Evolutionary conservation across 2,329 filamentous ascomycete genomes (phyloP), one percentile per base, ranked within the genome.

Genomic region (Aspergillus transmontanensis): DNA sequence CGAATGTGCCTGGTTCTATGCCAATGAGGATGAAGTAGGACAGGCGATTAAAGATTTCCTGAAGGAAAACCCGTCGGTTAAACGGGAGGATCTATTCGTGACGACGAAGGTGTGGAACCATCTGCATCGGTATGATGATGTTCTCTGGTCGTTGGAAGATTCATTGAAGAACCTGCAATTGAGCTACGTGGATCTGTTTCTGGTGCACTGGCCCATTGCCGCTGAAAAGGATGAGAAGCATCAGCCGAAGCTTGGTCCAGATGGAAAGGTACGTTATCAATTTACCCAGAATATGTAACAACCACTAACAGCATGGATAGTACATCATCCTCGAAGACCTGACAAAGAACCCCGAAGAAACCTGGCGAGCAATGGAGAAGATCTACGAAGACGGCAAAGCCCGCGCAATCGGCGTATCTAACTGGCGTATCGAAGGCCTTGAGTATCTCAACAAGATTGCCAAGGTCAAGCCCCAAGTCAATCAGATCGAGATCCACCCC

Each of bases 351-450:
- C 88, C 84, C 55, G 76, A 80, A 66, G 73, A 76, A 45, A 89
- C 87, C 76, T 93, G 74, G 90, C 87, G 90, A 71, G 86, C 86
- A 30, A 87, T 94, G 82, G 84, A 88, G 73, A 85, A 85, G 50
- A 71, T 89, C 23, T 79, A 87, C 39, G 74, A 77, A 14, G 85
- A 86, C 1, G 89, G 90, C 65, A 85, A 86, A 65, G 88, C 87
- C 54, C 85, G 83, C 67, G 87, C 89, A 60, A 92, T 95, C 68
- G 92, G 92, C 57, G 88, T 95, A 14, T 92, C 89, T 71, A 95
- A 94, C 80, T 94, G 90, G 78, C 80, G 80, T 58, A 82, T 84
- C n/a, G 71, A 73, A 11, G 80, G 84, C 43, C 74, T 86, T 16
- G 76, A 84, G 66, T 71, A 78, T 59, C 78, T 86, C 60, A 69